A percentile compares a stretch with the other conserved stretches of the same genome.
Conservation (phyloP, 2,329 filamentous ascomycete species). For the Talaromyces sp. region DNA sequence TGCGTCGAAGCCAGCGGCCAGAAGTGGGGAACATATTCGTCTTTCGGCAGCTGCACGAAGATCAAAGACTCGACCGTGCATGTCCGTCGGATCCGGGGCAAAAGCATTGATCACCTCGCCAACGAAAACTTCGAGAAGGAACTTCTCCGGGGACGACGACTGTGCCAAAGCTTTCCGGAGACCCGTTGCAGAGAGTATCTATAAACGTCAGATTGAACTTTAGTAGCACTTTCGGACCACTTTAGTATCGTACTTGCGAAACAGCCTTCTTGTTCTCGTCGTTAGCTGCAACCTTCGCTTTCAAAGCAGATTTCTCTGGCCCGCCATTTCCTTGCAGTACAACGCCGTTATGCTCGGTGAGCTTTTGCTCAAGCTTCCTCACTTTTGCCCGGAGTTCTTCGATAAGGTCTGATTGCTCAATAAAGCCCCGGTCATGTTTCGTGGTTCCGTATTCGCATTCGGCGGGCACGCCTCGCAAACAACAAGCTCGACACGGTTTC, state of each 20-base stretch:
- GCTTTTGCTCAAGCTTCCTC: constrained; percentile 23
- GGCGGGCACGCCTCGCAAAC: constrained; percentile 29
- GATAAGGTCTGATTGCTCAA: constrained; percentile 29
- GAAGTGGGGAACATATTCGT: constrained; percentile 26
- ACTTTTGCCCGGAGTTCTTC: constrained; percentile 26
- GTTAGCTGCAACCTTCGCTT: neutral
- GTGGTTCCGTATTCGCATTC: constrained; percentile 32
- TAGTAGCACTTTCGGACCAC: neutral
- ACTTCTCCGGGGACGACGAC: constrained; percentile 21
- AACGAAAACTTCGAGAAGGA: constrained; percentile 26
- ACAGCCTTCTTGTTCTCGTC: neutral
- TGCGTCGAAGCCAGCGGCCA: constrained; percentile 26
- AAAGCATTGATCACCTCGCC: constrained; percentile 26
- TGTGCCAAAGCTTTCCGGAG: constrained; percentile 20
- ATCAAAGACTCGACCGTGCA: constrained; percentile 24
- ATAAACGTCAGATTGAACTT: neutral
- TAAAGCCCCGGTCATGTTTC: constrained; percentile 31
- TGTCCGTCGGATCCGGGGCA: constrained; percentile 20
- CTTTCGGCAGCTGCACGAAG: constrained; percentile 25
- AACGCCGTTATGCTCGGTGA: constrained; percentile 18
- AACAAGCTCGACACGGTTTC: constrained; percentile 32
- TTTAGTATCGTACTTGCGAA: neutral
- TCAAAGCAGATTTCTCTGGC: neutral
- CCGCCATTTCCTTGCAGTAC: neutral
- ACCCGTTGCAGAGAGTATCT: constrained; percentile 10